These are phyloP conservation scores for Periglandula ipomoeae DNA, from an alignment of 2,329 filamentous ascomycete genomes.

Conservation along the genomic window DNA sequence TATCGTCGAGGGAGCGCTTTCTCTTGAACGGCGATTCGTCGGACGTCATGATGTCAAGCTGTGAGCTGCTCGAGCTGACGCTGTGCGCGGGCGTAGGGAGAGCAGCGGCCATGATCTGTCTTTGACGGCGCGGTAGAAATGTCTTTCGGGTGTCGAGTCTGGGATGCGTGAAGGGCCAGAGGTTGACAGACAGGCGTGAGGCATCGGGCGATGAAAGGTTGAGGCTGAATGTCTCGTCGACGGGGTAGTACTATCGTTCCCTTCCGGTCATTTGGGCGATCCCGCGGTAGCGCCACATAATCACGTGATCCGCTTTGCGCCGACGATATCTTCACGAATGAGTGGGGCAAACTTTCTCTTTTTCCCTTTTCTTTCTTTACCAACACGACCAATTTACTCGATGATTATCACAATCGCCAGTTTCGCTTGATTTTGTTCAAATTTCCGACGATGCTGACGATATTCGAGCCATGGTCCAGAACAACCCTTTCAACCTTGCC, in stretches of 20 bases:
- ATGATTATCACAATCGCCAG: constrained; percentile 26
- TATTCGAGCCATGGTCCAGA: constrained; percentile 49
- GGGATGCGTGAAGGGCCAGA: constrained; percentile 44
- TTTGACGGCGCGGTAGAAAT: constrained; percentile 37
- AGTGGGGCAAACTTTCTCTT: background rate
- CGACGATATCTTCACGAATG: background rate
- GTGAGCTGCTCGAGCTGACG: constrained; percentile 45
- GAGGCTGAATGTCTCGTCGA: constrained; percentile 40
- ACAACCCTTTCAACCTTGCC: constrained; percentile 45
- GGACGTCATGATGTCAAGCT: constrained; percentile 35
- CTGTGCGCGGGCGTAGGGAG: constrained; percentile 55
- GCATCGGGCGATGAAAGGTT: constrained; percentile 57
- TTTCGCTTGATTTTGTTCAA: constrained; percentile 20
- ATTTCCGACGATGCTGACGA: constrained; percentile 35
- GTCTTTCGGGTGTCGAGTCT: constrained; percentile 41
- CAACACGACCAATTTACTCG: constrained; percentile 34
- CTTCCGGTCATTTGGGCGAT: background rate
- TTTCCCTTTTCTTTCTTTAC: constrained; percentile 17
- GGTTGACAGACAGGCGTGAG: constrained; percentile 53
- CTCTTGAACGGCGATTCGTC: constrained; percentile 52
- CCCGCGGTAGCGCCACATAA: background rate
- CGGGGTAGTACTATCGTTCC: constrained; percentile 8
- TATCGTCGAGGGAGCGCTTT: constrained; percentile 49
- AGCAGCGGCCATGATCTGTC: constrained; percentile 37
- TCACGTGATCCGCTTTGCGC: background rate